Evolutionary conservation across 2,329 filamentous ascomycete species (phyloP).

Genomic region (Phyllosticta capitalensis): DNA sequence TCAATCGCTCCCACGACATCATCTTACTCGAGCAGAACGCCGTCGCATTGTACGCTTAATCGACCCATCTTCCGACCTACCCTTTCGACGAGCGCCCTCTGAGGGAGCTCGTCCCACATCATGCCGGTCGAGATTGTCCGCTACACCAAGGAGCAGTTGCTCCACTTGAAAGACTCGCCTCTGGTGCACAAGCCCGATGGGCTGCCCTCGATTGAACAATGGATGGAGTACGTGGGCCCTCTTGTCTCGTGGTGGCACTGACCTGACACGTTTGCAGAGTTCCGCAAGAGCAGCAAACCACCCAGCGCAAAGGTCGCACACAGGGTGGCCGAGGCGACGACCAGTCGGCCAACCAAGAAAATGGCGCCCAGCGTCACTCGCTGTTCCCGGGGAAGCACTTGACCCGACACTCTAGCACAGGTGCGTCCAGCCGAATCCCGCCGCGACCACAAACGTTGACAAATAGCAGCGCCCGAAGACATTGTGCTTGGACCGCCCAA

Average conservation of each 20-base stretch:
- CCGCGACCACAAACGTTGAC: conserved; percentile 14
- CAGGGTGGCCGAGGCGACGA: conserved; percentile 15
- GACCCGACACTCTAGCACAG: conserved; percentile 40
- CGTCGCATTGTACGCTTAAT: neutral
- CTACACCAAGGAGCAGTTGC: conserved; percentile 70
- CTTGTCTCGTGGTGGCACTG: neutral
- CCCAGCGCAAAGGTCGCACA: conserved; percentile 22
- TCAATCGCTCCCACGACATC: too few relatives aligned
- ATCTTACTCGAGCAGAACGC: too few relatives aligned
- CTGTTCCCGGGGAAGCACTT: conserved; percentile 35
- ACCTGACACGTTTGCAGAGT: conserved; percentile 1
- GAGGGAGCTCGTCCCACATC: conserved; percentile 2
- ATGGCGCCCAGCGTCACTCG: conserved; percentile 23
- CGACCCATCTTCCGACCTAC: neutral
- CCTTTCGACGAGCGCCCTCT: conserved; percentile 1
- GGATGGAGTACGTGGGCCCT: conserved; percentile 71
- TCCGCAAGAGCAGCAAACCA: conserved; percentile 6
- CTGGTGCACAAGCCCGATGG: conserved; percentile 70
- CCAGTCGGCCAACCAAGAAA: conserved; percentile 10
- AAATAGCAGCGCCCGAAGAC: conserved; percentile 57
- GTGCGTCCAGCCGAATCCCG: conserved; percentile 18
- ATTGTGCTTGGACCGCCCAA: conserved; percentile 79
- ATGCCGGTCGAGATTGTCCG: conserved; percentile 21
- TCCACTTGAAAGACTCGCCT: conserved; percentile 69
- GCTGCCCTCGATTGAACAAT: conserved; percentile 80